Base-by-base conservation (phyloP, 208 protist species). In the Porcisia deanei region DNA sequence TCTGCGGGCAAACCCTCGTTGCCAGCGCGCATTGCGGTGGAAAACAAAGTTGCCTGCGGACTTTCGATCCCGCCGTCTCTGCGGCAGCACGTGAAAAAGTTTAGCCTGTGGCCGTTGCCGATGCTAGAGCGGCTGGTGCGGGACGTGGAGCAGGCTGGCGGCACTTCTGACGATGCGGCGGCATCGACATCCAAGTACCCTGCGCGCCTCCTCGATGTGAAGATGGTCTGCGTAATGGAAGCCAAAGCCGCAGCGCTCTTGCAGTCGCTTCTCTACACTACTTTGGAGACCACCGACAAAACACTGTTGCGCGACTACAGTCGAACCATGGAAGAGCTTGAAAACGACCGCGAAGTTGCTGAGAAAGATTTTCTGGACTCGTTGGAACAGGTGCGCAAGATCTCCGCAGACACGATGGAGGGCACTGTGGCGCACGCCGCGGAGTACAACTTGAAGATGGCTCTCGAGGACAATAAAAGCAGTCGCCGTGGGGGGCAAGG, bases 271-370 rank as follows among this genome's bases (percentile, higher is more conserved):
- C 86, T 97, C 14, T 94, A 93, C 79, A 85, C 83, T 20, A 79
- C 77, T 3, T 75, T 92, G n/a, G 78, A 92, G 64, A 79, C 86
- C 57, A 95, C 93, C 10, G 87, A 93, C 66, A 85, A 86, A 67
- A 76, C 77, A 3, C 77, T 95, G 47, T 71, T 92, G 71, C 89
- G 91, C n/a, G 90, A 94, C 73, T 91, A 90, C 71, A 92, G 91
- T 69, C 89, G 90, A 52, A 97, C 93, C 18, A 76, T 84, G 43
- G 93, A 97, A 79, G 93, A 97, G 75, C 64, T 95, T 30, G 91
- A 96, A 69, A 78, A 76, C 49, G 91, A 95, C 70, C 86, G 88
- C 10, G 76, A 73, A 47, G 79, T 79, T 43, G 81, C 82, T 12
- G 82, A 94, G n/a, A 66, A 85, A 47, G 89, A 93, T 71, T 97